Percentiles rank a stretch among this genome's conserved stretches.
These are phyloP conservation scores for Piromyces sp. DNA, from an alignment of 192 early-diverging fungal species.

Conservation along the genomic window DNA sequence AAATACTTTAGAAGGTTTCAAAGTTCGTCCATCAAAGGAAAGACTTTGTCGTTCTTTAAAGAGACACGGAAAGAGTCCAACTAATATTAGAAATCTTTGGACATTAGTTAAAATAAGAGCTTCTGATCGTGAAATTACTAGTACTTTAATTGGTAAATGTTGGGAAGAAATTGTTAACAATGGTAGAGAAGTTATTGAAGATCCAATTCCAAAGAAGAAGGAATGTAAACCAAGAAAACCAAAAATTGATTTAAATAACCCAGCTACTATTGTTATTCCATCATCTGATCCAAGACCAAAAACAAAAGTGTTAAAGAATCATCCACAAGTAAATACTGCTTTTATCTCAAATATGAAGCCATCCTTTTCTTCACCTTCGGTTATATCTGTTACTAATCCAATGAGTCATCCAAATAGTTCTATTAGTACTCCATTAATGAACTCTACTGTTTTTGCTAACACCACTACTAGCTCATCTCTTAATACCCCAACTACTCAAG, in stretches of 20 bases:
- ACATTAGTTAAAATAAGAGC: conserved; percentile 2
- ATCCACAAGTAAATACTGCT: background rate
- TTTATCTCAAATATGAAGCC: background rate
- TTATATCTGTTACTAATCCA: too few relatives aligned
- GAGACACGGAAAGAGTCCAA: conserved; percentile 14
- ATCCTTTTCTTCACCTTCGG: background rate
- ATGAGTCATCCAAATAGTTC: too few relatives aligned
- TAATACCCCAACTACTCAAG: too few relatives aligned
- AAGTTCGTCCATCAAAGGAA: conserved; percentile 21
- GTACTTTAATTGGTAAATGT: background rate
- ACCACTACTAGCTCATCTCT: too few relatives aligned
- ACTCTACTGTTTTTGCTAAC: too few relatives aligned
- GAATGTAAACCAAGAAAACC: background rate
- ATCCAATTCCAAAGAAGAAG: background rate
- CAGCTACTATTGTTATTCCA: background rate
- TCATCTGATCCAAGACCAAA: background rate
- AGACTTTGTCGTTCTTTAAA: conserved; percentile 31
- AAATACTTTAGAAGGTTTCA: conserved; percentile 22
- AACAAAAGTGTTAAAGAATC: background rate
- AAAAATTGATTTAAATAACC: background rate
- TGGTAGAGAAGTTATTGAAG: background rate
- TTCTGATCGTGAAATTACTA: background rate
- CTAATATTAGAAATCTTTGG: conserved; percentile 24
- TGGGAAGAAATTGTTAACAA: background rate
- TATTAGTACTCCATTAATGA: too few relatives aligned